Evolutionary conservation across 768 basidiomycete species (phyloP).

Genomic region (Macrocybe gigantea): DNA sequence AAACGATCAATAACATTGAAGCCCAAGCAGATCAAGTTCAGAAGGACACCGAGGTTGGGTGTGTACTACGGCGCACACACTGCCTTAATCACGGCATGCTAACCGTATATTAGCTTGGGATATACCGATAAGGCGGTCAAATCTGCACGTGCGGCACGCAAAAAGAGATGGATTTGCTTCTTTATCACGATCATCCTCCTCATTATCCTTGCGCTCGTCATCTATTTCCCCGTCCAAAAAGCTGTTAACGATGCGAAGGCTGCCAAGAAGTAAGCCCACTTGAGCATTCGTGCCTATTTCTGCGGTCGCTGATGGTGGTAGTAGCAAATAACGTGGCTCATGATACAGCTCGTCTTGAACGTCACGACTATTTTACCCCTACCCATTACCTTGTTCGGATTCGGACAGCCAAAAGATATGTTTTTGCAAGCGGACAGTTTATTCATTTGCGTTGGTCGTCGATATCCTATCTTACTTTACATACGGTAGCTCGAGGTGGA

Average conservation of each 20-base stretch:
- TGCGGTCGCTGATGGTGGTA: too few species aligned
- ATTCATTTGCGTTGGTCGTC: too few species aligned
- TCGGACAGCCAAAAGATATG: too few species aligned
- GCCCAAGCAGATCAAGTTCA: conserved; percentile 67
- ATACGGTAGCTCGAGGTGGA: too few species aligned
- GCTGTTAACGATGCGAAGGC: conserved; percentile 48
- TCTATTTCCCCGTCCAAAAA: conserved; percentile 8
- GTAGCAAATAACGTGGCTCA: too few species aligned
- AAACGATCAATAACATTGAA: conserved; percentile 80
- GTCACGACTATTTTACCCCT: too few species aligned
- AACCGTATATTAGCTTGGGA: conserved; percentile 43
- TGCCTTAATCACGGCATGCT: conserved; percentile 4
- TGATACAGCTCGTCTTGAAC: too few species aligned
- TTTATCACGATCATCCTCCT: conserved; percentile 60
- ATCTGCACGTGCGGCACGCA: conserved; percentile 83
- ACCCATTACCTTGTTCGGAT: too few species aligned
- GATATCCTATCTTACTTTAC: too few species aligned
- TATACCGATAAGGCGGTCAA: conserved; percentile 85
- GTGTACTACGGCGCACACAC: conserved; percentile 15
- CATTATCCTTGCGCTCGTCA: conserved; percentile 59
- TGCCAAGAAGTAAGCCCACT: conserved; percentile 20
- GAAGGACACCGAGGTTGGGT: conserved; percentile 86
- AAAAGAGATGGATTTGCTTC: conserved; percentile 98
- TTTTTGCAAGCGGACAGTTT: too few species aligned
- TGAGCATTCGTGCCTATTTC: too few species aligned